Base-by-base conservation (phyloP, 1,139 yeast species). In the Yamadazyma membranifaciens region DNA sequence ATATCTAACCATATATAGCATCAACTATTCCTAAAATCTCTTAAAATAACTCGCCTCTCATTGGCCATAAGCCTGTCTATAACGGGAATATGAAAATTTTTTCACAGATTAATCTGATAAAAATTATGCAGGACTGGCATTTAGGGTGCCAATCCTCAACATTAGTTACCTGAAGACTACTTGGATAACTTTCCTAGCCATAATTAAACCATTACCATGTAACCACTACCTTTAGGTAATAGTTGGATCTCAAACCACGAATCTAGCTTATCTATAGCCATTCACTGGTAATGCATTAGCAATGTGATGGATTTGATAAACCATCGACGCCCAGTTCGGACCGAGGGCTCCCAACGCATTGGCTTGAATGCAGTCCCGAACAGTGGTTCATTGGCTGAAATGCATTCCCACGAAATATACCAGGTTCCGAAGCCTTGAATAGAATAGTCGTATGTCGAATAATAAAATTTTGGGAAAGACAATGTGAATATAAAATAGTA, bases 71-170 rank as follows among this genome's bases (percentile, higher is more conserved):
- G 10, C 5, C 24, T 20, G 24, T 20, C 7, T 5, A 20, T 20
- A n/a, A 6, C 24, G 24, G 24, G 24, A 6, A 20, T 20, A 24
- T 20, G 34, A 32, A 35, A 35, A 35, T n/a, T 28, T 35, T 36
- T 31, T 36, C 38, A 29, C 43, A 37, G 43, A 40, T 40, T 40
- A 25, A 40, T 40, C 43, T 37, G 43, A 40, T 40, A 40, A 36
- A 16, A 13, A 9, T 13, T 11, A 29, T 35, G 38, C 38, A 35
- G 38, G 38, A 29, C n/a, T 20, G 24, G 24, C 24, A n/a, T 20
- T 20, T 20, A 20, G 24, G 24, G 5, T 20, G 7, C 24, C 5
- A 20, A 20, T 20, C 24, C 5, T 20, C 24, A 20, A 6, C 24
- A 20, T 20, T 20, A 6, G 24, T 20, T n/a, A n/a, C n/a, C n/a